Conservation (phyloP, 768 basidiomycete species). For the Macrolepiota fuliginosa region DNA sequence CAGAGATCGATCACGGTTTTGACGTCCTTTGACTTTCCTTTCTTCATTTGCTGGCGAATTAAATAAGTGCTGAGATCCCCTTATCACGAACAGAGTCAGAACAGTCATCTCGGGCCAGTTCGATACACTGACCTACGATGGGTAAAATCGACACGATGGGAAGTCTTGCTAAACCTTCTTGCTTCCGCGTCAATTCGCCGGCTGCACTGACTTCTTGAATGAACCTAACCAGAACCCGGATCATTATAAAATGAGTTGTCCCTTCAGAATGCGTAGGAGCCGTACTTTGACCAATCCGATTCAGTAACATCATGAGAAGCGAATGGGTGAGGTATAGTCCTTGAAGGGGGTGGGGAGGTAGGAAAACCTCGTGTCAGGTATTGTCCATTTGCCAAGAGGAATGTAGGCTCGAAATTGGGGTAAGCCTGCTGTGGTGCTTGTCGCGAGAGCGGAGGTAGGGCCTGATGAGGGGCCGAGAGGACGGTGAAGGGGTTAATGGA, state of each 20-base stretch:
- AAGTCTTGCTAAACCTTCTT: background rate
- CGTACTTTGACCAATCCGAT: slow-evolving; percentile 47
- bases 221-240: background rate
- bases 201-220: slow-evolving; percentile 1
- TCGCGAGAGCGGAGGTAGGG: slow-evolving; percentile 17
- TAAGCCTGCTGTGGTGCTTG: slow-evolving; percentile 14
- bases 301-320: slow-evolving; percentile 45
- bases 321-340: slow-evolving; percentile 45
- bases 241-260: background rate
- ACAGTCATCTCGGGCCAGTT: background rate
- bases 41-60: slow-evolving; percentile 25
- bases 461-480: background rate
- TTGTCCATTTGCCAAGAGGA: slow-evolving; percentile 27
- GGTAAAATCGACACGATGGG: slow-evolving; percentile 6
- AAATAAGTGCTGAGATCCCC: slow-evolving; percentile 24
- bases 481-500: background rate
- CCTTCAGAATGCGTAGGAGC: background rate
- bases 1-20: slow-evolving; percentile 43
- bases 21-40: slow-evolving; percentile 33
- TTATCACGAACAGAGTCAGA: background rate
- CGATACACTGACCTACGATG: slow-evolving; percentile 3
- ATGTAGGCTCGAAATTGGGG: slow-evolving; percentile 30
- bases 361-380: slow-evolving; percentile 44
- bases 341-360: slow-evolving; percentile 36
- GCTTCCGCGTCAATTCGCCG: background rate